Base-by-base conservation (phyloP, 1,139 yeast genomes). In the Hanseniaspora uvarum region DNA sequence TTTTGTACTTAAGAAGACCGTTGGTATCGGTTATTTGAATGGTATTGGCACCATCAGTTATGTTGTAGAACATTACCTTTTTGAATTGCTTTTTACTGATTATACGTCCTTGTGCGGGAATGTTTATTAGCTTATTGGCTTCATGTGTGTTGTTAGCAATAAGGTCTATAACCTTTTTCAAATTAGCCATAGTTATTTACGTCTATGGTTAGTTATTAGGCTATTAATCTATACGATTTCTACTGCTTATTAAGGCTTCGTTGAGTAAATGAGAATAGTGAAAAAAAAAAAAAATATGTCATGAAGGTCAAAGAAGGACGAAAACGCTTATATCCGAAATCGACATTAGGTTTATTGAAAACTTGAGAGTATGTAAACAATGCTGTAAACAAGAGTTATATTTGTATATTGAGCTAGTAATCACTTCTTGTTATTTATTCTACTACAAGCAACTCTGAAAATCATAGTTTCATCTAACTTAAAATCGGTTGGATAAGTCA, bases 41-140 rank as follows among this genome's bases (percentile, higher is more conserved):
- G 4, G 31, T 40, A 23, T 46, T 30, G 18, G 37, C 33, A 21
- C 55, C 51, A 46, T 43, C 55, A 7, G 46, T 68, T 24, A 92
- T 60, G 63, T 87, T 95, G 7, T 88, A 72, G 65, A 92, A 92
- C 0, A 88, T 85, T 14, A 85, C 76, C 54, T 81, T 83, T 64
- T 87, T 88, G 63, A 86, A 76, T 39, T 75, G 69, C 55, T 96
- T 75, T 3, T 86, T 76, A 0, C 89, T 76, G 56, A 79, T 79
- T 36, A 92, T 76, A 80, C 94, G 89, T 5, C 97, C 97, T 38
- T 65, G 62, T 14, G 68, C 56, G 0, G 60, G 58, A 1, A 36
- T 19, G 18, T 43, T 31, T 7, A 39, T 36, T 5, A 43, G 16
- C 23, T 31, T 47, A 3, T 11, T 24, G 5, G 41, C 28, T 12